phyloP scores from a whole-genome alignment of 164 flowering plant species.

The Liquidambar formosana region DNA sequence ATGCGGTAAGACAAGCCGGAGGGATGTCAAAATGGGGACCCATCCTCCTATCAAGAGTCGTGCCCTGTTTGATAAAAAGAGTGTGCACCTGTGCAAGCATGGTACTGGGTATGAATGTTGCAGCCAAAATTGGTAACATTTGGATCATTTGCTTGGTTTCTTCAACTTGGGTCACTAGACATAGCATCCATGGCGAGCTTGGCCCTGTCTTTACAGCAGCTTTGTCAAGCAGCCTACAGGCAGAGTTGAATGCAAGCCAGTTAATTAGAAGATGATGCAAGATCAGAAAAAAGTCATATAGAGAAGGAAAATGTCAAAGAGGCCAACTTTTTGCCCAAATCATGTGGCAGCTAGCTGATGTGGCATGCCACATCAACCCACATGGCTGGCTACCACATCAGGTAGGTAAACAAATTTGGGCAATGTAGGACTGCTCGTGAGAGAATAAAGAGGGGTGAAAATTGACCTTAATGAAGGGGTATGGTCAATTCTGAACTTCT shows the following conservation, averaged over 20 bases:
- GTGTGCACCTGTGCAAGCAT: conserved; percentile 42
- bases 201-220: conserved; percentile 46
- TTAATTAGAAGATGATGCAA: no score
- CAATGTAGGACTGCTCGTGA: no score
- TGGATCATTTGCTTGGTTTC: conserved; percentile 66
- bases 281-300: no score
- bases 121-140: conserved; percentile 50
- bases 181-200: conserved; percentile 47
- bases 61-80: conserved; percentile 63
- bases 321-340: no score
- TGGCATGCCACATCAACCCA: no score
- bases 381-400: no score
- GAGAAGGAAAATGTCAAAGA: no score
- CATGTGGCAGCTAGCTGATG: no score
- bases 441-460: no score
- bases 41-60: conserved; percentile 45
- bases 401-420: no score
- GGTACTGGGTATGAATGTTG: conserved; percentile 46
- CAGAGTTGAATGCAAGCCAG: no score
- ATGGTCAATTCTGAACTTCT: conserved; percentile 40
- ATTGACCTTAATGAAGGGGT: conserved; percentile 52
- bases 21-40: conserved; percentile 62
- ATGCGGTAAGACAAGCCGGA: conserved; percentile 54
- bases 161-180: conserved; percentile 62
- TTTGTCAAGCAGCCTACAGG: conserved; percentile 57